These are phyloP conservation scores for Boletus vermiculosoides DNA, from an alignment of 768 basidiomycete genomes.

Conservation along the genomic window DNA sequence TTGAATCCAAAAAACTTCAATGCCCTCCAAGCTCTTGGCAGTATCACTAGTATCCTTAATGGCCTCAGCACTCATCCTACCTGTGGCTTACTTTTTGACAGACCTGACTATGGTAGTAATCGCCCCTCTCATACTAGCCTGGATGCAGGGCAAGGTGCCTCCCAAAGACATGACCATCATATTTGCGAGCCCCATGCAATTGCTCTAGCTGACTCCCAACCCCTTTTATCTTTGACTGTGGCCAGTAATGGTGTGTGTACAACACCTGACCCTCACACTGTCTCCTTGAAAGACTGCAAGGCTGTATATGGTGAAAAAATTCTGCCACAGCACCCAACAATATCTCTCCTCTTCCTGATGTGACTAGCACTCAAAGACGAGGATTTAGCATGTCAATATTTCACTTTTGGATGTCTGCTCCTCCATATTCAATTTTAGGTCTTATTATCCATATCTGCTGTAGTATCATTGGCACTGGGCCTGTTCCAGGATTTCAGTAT, in stretches of 20 bases:
- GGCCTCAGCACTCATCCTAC: conserved; percentile 71
- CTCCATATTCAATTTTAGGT: conserved; percentile 47
- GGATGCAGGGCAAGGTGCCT: conserved; percentile 32
- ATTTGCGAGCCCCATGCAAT: background rate
- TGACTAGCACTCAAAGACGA: conserved; percentile 88
- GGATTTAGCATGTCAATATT: conserved; percentile 61
- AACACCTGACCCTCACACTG: conserved; percentile 24
- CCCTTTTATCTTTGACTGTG: conserved; percentile 9
- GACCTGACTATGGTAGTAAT: background rate
- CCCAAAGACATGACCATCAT: conserved; percentile 34
- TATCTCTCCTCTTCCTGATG: conserved; percentile 74
- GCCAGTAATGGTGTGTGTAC: background rate
- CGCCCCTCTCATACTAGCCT: conserved; percentile 13
- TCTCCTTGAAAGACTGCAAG: conserved; percentile 57
- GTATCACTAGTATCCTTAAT: conserved; percentile 58
- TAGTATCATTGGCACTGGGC: conserved; percentile 90
- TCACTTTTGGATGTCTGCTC: background rate
- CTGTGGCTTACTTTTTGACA: conserved; percentile 39
- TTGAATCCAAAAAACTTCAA: conserved; percentile 87
- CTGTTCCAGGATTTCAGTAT: conserved; percentile 91
- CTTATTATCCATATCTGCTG: conserved; percentile 86
- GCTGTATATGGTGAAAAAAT: conserved; percentile 75
- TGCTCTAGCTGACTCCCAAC: conserved; percentile 6
- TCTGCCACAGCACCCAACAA: conserved; percentile 66
- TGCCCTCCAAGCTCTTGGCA: conserved; percentile 66